Base-by-base conservation (phyloP, 768 basidiomycete genomes). In the Lentinula aciculospora region DNA sequence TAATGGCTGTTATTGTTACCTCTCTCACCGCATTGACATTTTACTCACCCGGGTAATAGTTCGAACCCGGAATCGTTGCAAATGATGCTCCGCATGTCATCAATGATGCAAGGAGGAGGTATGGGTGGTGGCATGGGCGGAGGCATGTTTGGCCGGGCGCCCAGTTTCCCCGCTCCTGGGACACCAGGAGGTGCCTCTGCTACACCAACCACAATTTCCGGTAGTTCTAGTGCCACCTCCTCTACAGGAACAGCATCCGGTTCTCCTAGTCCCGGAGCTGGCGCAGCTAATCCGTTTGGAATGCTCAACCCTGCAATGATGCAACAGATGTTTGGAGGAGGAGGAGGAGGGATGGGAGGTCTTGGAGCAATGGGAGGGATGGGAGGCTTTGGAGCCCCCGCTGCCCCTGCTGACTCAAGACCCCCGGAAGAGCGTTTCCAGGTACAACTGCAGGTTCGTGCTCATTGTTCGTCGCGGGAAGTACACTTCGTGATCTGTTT, bases 341-440 rank as follows among this genome's bases (percentile, higher is more conserved):
- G 54, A 31, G 56, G 45, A 9, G 54, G 54, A 29, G 21, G 25
- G 6, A 57, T 60, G 6, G 64, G 63, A 7, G 66, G 61, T 13
- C 58, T 65, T 12, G 69, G 67, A 7, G 73, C 66, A 40, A 65
- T 64, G 34, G 67, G 63, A 2, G 73, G 66, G 37, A 65, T 64
- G 34, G 67, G 63, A 2, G 71, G 67, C 13, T 61, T 64, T 44
- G 66, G 63, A 15, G 65, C 61, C 3, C 62, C 72, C 3, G 69
- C 79, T 3, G 68, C 80, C 0, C 85, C 91, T 7, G 73, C 83
- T 1, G 90, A 93, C 66, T 71, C 82, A 4, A 75, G 92, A 65
- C 79, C 90, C 17, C 86, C 94, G 1, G 96, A 98, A 68, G 96
- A 96, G 75, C 78, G 95, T 49, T 98, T 91, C 78, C 89, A 95